Conservation (phyloP, 768 basidiomycete genomes). For the Suillus occidentalis region DNA sequence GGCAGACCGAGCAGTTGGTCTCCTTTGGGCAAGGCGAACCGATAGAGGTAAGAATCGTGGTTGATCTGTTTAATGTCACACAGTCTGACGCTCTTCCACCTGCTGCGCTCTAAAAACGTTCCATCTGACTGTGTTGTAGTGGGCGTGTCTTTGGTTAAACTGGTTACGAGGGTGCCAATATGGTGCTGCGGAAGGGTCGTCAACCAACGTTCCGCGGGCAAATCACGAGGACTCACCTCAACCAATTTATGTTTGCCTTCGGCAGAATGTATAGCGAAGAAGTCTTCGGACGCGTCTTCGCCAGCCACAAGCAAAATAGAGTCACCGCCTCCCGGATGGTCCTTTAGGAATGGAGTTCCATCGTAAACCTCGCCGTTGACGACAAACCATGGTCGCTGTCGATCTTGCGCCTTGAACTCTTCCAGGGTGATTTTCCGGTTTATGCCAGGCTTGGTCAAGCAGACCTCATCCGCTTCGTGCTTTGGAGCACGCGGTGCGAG, state of each 20-base stretch:
- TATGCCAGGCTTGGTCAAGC: slow-evolving; percentile 48
- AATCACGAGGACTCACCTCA: slow-evolving; percentile 27
- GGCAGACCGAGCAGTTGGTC: slow-evolving; percentile 52
- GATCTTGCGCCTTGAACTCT: slow-evolving; percentile 42
- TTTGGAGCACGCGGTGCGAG: not conserved
- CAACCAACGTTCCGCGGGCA: slow-evolving; percentile 7
- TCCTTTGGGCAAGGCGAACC: slow-evolving; percentile 43
- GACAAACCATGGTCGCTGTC: slow-evolving; percentile 48
- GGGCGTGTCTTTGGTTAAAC: not conserved
- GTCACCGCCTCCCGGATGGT: slow-evolving; percentile 59
- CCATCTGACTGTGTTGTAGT: slow-evolving; percentile 13
- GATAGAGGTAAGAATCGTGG: slow-evolving; percentile 49
- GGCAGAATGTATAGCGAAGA: slow-evolving; percentile 60
- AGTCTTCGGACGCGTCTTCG: slow-evolving; percentile 63
- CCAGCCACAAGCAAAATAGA: slow-evolving; percentile 57
- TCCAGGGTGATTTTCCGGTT: slow-evolving; percentile 42
- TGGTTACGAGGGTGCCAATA: slow-evolving; percentile 47
- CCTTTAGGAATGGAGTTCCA: slow-evolving; percentile 47
- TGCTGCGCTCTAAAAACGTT: slow-evolving; percentile 43
- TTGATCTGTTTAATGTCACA: slow-evolving; percentile 39
- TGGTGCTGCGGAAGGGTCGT: slow-evolving; percentile 34
- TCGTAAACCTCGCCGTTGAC: slow-evolving; percentile 58
- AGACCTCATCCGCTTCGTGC: slow-evolving; percentile 22
- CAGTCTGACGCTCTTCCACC: slow-evolving; percentile 50
- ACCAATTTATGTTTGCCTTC: slow-evolving; percentile 47